Base-by-base conservation (phyloP, 2,329 filamentous ascomycete genomes). In the Xylariaceae sp. region DNA sequence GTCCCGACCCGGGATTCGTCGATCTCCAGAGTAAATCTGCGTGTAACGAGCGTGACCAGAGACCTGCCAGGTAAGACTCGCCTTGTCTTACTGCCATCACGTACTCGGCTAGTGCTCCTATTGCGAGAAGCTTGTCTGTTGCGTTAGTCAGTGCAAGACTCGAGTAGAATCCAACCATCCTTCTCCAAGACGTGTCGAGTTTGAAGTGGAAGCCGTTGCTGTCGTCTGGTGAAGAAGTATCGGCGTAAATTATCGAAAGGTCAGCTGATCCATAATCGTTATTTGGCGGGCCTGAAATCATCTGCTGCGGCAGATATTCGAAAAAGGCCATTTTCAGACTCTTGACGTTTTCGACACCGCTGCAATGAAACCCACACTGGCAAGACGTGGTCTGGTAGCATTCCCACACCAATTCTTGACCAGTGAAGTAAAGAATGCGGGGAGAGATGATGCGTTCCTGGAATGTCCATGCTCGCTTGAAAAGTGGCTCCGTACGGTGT, bases 361-460 rank as follows among this genome's bases (percentile, higher is more conserved):
- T 36, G 33, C 33, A 36, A 36, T 36, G 33, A 36, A 36, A 36
- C 15, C 52, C 52, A 39, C 56, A 58, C 41, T 58, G 37, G 37
- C 56, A 58, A 16, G 23, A 13, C 11, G 40, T 44, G n/a, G 18
- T 15, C 24, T 30, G 29, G 26, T 46, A 46, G 27, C 56, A 56
- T 18, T 58, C 53, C 48, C 48, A 58, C 15, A 50, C 23, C 26
- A 58, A 37, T 35, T 58, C 56, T 13, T 50, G 15, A 9, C 41
- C 30, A 18, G 52, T 55, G 24, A 56, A 58, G 24, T 55, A 46
- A 27, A 58, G n/a, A 13, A 55, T 41, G 15, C 56, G 43, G 11
- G 52, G 48, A 10, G 56, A 58, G n/a, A 58, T 18, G n/a, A 51
- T 13, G 55, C 61, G 62, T 36, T 57, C 53, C 37, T 59, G 42